phyloP scores from a whole-genome alignment of 805 yeast genomes.

The Candida namnaoensis region DNA sequence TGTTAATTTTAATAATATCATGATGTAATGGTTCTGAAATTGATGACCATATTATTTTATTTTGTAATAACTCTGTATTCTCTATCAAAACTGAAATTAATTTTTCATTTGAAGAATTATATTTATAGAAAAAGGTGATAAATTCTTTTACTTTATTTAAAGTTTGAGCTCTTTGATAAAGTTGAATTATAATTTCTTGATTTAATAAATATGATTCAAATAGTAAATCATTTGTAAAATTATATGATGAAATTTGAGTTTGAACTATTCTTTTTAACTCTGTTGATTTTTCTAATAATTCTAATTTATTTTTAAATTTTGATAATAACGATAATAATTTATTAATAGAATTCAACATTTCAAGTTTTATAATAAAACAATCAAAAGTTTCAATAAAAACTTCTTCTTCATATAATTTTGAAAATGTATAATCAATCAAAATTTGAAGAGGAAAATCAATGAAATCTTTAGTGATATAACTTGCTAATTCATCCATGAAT shows the following conservation, averaged over 20 bases:
- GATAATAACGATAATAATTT: slow-evolving; percentile 24
- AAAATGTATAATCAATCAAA: slow-evolving; percentile 22
- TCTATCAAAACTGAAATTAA: too few species aligned
- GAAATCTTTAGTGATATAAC: slow-evolving; percentile 19
- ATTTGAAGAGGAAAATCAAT: slow-evolving; percentile 23
- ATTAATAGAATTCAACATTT: slow-evolving; percentile 10
- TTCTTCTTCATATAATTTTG: slow-evolving; percentile 11
- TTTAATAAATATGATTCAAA: slow-evolving; percentile 23
- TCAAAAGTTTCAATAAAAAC: slow-evolving; percentile 22
- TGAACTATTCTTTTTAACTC: slow-evolving; percentile 12
- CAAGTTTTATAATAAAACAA: slow-evolving; percentile 15
- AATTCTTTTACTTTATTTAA: slow-evolving; percentile 12
- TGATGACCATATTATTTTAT: background rate
- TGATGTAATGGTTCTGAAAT: background rate
- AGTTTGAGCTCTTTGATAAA: slow-evolving; percentile 22
- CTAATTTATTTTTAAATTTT: slow-evolving; percentile 18
- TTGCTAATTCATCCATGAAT: slow-evolving; percentile 26
- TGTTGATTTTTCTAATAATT: slow-evolving; percentile 10
- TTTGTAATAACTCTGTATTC: slow-evolving; percentile 2
- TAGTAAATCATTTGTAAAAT: slow-evolving; percentile 18
- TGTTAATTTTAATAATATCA: background rate
- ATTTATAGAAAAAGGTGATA: slow-evolving; percentile 9
- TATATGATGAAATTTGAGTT: slow-evolving; percentile 15
- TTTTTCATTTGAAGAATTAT: too few species aligned
- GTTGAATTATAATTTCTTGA: slow-evolving; percentile 21